Percentiles rank a stretch among this genome's conserved stretches.
Evolutionary conservation across 1,284 basidiomycete genomes (phyloP).

Genomic region (Gymnopus androsaceus): DNA sequence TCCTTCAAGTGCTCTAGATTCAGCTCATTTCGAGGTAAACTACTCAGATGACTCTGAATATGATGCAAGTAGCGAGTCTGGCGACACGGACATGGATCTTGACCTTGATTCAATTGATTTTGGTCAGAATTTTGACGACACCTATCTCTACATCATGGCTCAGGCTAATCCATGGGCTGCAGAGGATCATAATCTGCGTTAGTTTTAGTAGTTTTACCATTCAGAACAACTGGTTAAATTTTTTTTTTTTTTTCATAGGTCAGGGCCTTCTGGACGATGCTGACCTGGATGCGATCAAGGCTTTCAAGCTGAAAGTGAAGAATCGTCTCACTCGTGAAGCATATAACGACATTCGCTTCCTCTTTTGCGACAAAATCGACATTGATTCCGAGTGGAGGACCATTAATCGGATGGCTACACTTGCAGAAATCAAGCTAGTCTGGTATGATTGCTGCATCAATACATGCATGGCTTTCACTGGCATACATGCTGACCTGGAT

Average conservation of each 20-base stretch:
- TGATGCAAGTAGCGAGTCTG: background rate
- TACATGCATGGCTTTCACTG: conserved; percentile 24
- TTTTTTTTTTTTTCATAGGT: too few species aligned
- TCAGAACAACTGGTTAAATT: background rate
- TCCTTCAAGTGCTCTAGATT: background rate
- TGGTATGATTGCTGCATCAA: conserved; percentile 31
- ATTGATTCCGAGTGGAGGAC: conserved; percentile 27
- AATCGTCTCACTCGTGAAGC: conserved; percentile 21
- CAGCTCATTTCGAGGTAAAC: background rate
- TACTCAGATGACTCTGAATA: background rate
- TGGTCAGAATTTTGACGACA: background rate
- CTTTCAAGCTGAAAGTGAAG: conserved; percentile 26
- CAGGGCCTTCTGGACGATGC: conserved; percentile 5
- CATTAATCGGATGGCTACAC: conserved; percentile 20
- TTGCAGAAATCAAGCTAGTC: conserved; percentile 25
- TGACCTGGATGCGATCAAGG: conserved; percentile 27
- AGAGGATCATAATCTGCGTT: background rate
- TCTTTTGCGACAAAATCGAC: conserved; percentile 24
- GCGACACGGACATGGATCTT: too few species aligned
- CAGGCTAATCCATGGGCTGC: background rate
- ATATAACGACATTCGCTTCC: conserved; percentile 25
- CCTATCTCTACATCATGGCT: background rate
- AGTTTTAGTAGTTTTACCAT: background rate
- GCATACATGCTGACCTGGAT: conserved; percentile 19
- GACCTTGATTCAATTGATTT: too few species aligned